These are phyloP conservation scores for Plasmodium adleri DNA, from an alignment of 169 alveolate species.

Conservation along the genomic window DNA sequence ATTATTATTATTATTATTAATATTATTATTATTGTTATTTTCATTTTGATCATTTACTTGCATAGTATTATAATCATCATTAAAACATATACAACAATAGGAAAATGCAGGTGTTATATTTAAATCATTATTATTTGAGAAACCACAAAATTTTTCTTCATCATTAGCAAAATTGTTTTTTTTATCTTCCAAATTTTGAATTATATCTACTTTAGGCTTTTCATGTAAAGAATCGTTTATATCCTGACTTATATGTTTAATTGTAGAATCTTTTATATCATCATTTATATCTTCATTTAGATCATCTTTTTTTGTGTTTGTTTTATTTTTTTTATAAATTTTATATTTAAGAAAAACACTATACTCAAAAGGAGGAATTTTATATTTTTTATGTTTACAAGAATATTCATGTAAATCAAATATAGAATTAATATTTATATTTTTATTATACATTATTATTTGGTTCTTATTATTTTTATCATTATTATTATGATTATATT, in stretches of 20 bases:
- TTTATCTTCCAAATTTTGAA: conserved; percentile 8
- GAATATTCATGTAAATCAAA: conserved; percentile 59
- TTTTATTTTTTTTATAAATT: conserved; percentile 8
- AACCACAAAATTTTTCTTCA: conserved; percentile 66
- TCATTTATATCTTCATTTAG: background rate
- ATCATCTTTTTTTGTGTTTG: background rate
- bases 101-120: conserved; percentile 57
- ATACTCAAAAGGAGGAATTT: conserved; percentile 54
- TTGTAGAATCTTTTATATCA: background rate
- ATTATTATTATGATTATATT: background rate
- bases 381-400: conserved; percentile 43
- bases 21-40: background rate
- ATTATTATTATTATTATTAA: too few species aligned
- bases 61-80: conserved; percentile 63
- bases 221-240: background rate
- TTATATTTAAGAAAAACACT: conserved; percentile 49
- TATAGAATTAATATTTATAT: conserved; percentile 17
- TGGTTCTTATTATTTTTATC: background rate
- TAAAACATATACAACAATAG: conserved; percentile 57
- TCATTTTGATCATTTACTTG: conserved; percentile 48
- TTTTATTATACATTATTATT: background rate
- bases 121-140: conserved; percentile 57
- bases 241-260: background rate
- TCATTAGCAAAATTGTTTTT: conserved; percentile 10
- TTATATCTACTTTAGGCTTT: background rate